Evolutionary conservation across 371 early-diverging fungal species (phyloP), one percentile per base, ranked within the genome.

Genomic region (Mortierella sp.): DNA sequence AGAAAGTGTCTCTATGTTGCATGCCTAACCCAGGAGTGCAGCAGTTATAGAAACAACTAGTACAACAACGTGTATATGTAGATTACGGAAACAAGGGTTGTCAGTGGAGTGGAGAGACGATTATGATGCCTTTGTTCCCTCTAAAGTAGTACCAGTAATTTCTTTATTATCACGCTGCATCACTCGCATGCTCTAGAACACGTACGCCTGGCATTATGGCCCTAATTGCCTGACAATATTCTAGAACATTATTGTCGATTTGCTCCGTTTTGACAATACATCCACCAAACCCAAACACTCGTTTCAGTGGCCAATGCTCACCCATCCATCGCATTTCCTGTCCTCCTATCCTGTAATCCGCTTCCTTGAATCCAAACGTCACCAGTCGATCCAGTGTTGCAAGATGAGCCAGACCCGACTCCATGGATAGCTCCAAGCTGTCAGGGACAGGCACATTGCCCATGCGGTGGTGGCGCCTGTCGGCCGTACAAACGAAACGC

Each of bases 181-280:
- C n/a, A n/a, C 55, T 55, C n/a, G n/a, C 55, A 55, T 55, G 24
- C 55, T 55, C 55, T n/a, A 55, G n/a, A n/a, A 55, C n/a, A 55
- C 1, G n/a, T 24, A 55, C 10, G 0, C n/a, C 11, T 3, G 55
- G 55, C 2, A 55, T 10, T 21, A 24, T n/a, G 3, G n/a, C n/a
- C 10, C n/a, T 55, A n/a, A 55, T n/a, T 21, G 55, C n/a, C 9
- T 55, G 8, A n/a, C 8, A n/a, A n/a, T 24, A 7, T 8, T n/a
- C 55, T 2, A 1, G n/a, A 9, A 55, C 55, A 3, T n/a, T 8
- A 0, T n/a, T 55, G 55, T 55, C 55, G 8, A 55, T 24, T n/a
- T 55, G 55, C n/a, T 24, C 55, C 24, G 0, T 9, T 6, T 55
- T 1, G n/a, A 55, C 9, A 0, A 55, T 10, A 55, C 55, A 55